A percentile compares a stretch with the other conserved stretches of the same genome.
Conservation (phyloP, 192 early-diverging fungal genomes). For the Coemansia sp. region DNA sequence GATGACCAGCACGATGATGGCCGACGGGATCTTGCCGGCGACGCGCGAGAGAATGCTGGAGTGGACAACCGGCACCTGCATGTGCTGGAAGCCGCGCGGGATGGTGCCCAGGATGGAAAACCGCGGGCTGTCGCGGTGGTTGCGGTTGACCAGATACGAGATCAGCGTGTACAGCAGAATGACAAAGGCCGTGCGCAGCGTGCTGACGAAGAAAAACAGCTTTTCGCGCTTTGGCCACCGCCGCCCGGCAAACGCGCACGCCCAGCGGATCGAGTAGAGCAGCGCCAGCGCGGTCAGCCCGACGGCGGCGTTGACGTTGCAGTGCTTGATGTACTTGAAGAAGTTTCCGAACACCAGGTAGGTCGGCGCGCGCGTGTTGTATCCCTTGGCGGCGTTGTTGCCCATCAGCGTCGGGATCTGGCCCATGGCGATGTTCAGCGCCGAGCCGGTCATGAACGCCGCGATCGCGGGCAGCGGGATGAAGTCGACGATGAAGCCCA, state of each 20-base stretch:
- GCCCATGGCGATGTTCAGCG: slow-evolving; percentile 75
- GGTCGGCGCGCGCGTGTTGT: slow-evolving; percentile 68
- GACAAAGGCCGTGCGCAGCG: slow-evolving; percentile 75
- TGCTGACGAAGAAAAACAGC: slow-evolving; percentile 66
- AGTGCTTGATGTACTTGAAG: slow-evolving; percentile 55
- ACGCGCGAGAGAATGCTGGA: slow-evolving; percentile 56
- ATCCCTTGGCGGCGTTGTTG: slow-evolving; percentile 62
- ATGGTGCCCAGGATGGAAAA: slow-evolving; percentile 71
- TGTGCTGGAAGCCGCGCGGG: slow-evolving; percentile 71
- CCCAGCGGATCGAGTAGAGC: slow-evolving; percentile 48
- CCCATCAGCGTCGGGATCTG: slow-evolving; percentile 83
- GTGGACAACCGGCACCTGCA: slow-evolving; percentile 60
- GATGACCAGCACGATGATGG: slow-evolving; percentile 77
- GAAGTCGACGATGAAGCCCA: slow-evolving; percentile 88
- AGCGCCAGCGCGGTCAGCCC: slow-evolving; percentile 54
- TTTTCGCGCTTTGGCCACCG: slow-evolving; percentile 55
- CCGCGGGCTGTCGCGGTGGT: slow-evolving; percentile 48
- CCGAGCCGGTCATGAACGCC: slow-evolving; percentile 87
- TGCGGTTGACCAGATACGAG: slow-evolving; percentile 67
- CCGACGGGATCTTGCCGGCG: slow-evolving; percentile 60
- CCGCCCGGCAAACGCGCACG: slow-evolving; percentile 28
- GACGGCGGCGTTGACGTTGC: slow-evolving; percentile 50
- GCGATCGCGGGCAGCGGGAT: slow-evolving; percentile 81
- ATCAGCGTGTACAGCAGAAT: slow-evolving; percentile 74
- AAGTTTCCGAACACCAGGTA: slow-evolving; percentile 80